Conservation (phyloP, 129 eudicot species). For the Flaveria sonorensis region DNA sequence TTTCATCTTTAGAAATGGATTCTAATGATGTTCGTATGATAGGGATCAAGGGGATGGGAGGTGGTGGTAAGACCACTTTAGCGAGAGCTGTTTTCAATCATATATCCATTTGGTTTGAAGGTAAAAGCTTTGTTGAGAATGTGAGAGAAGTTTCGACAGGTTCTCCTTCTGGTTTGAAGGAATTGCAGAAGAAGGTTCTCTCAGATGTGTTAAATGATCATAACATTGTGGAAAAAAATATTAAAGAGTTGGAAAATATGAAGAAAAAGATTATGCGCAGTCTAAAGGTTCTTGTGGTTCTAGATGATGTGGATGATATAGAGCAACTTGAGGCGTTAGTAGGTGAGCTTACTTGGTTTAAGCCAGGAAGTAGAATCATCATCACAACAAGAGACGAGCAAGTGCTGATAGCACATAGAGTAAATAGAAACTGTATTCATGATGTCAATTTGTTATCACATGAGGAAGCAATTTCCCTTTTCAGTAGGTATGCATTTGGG, state of each 20-base stretch:
- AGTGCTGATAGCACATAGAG: conserved; percentile 5
- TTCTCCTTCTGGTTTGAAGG: neutral
- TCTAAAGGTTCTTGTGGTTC: conserved; percentile 19
- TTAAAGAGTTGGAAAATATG: neutral
- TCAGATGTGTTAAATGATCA: neutral
- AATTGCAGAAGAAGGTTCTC: conserved; percentile 14
- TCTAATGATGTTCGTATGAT: conserved; percentile 14
- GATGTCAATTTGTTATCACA: conserved; percentile 8
- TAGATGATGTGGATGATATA: conserved; percentile 25
- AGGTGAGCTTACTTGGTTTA: conserved; percentile 17
- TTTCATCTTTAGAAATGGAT: conserved; percentile 13
- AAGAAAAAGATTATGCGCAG: neutral
- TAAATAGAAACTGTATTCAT: neutral
- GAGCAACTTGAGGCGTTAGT: conserved; percentile 23
- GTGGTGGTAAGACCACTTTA: conserved; percentile 12
- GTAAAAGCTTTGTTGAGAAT: conserved; percentile 17
- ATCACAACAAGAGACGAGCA: conserved; percentile 14
- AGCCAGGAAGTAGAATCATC: conserved; percentile 14
- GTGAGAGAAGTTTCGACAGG: neutral
- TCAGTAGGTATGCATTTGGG: conserved; percentile 18
- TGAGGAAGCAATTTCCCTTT: conserved; percentile 3
- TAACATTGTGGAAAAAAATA: neutral
- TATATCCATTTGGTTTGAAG: neutral
- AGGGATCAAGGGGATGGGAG: conserved; percentile 26
- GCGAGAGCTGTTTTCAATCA: conserved; percentile 18